These are phyloP conservation scores for Fraxinus paxiana DNA, from an alignment of 305 asterid genomes.

Conservation along the genomic window DNA sequence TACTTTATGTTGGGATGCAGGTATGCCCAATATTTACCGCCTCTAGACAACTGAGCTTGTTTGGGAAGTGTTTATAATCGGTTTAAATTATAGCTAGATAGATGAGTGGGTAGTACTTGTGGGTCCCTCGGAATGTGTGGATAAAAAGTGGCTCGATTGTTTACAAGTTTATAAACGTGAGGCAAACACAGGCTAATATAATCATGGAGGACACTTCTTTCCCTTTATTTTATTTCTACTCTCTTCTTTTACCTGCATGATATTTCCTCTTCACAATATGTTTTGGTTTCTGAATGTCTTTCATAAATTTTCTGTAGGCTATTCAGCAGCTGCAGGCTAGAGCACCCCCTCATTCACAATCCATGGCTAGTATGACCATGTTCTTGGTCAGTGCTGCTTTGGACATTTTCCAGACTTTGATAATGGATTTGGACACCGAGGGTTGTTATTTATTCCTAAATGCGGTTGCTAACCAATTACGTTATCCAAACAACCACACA, in stretches of 20 bases:
- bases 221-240: background rate
- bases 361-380: conserved; percentile 62
- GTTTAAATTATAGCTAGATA: background rate
- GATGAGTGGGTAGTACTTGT: background rate
- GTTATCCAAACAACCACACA: conserved; percentile 95
- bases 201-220: background rate
- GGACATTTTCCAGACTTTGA: conserved; percentile 80
- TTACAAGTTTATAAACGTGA: background rate
- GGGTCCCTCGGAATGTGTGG: background rate
- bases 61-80: background rate
- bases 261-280: background rate
- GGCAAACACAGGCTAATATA: background rate
- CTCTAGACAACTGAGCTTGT: background rate
- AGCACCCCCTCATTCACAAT: conserved; percentile 64
- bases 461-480: conserved; percentile 94
- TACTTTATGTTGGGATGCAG: conserved; percentile 75
- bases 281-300: background rate
- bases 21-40: conserved; percentile 26
- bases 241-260: background rate
- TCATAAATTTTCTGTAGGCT: conserved; percentile 38
- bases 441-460: conserved; percentile 96
- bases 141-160: background rate
- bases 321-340: conserved; percentile 87
- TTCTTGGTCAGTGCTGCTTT: conserved; percentile 82
- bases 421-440: conserved; percentile 82